Conservation (phyloP, 768 basidiomycete species). For the Kwoniella botswanensis region DNA sequence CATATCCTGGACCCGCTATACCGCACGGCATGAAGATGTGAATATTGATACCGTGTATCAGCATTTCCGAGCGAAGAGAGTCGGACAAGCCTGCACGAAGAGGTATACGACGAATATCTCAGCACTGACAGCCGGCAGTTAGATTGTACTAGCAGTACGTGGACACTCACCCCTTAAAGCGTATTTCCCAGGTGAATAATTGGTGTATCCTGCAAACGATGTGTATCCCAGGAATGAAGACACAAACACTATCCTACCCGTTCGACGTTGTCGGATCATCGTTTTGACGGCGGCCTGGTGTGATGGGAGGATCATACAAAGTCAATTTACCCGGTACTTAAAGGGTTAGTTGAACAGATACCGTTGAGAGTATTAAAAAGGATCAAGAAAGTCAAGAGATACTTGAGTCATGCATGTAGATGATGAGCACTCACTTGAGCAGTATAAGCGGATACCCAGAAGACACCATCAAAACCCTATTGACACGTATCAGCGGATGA, state of each 20-base stretch:
- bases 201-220: conserved; percentile 75
- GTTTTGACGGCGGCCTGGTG: conserved; percentile 69
- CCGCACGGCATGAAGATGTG: conserved; percentile 84
- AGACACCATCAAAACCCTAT: conserved; percentile 66
- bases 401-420: not conserved
- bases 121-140: no score
- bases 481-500: not conserved
- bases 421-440: conserved; percentile 61
- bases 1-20: conserved; percentile 77
- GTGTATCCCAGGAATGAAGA: conserved; percentile 77
- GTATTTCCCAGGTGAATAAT: conserved; percentile 83
- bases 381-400: not conserved
- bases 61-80: conserved; percentile 75
- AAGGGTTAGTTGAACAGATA: no score
- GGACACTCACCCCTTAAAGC: conserved; percentile 72
- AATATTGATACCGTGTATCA: conserved; percentile 75
- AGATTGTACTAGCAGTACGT: not conserved
- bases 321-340: not conserved
- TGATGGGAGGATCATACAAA: not conserved
- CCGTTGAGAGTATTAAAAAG: no score
- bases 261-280: conserved; percentile 66
- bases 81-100: conserved; percentile 73
- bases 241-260: conserved; percentile 75
- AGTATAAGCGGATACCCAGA: conserved; percentile 66
- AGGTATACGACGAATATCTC: no score